phyloP scores from a whole-genome alignment of 1,284 basidiomycete species.

The Retiboletus flavoniger region DNA sequence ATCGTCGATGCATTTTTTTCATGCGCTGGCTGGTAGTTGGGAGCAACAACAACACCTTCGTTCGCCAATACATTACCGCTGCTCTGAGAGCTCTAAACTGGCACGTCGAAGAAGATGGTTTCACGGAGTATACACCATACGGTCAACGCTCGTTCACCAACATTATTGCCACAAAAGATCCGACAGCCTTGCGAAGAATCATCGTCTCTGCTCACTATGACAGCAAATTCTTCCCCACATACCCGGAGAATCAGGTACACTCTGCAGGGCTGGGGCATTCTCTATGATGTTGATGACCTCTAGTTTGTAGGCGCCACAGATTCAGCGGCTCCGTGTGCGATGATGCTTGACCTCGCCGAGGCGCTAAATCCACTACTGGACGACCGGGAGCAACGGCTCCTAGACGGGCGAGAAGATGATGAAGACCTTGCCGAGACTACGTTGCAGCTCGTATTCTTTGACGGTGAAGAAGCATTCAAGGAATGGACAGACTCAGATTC shows the following conservation, averaged over 20 bases:
- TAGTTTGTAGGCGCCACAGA: slow-evolving; percentile 98
- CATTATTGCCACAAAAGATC: slow-evolving; percentile 92
- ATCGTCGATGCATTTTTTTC: slow-evolving; percentile 11
- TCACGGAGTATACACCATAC: slow-evolving; percentile 80
- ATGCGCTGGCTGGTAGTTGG: slow-evolving; percentile 46
- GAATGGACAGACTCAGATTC: slow-evolving; percentile 90
- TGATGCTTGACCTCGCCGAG: slow-evolving; percentile 89
- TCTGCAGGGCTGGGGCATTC: background rate
- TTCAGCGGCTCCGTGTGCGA: slow-evolving; percentile 93
- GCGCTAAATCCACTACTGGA: slow-evolving; percentile 71
- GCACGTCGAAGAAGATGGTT: slow-evolving; percentile 82
- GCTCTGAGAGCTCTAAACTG: slow-evolving; percentile 74
- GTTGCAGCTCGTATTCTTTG: slow-evolving; percentile 94
- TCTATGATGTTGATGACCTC: slow-evolving; percentile 8
- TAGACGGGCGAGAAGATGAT: slow-evolving; percentile 64
- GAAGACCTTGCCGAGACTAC: slow-evolving; percentile 80
- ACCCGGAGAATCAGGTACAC: slow-evolving; percentile 71
- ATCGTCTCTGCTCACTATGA: slow-evolving; percentile 95
- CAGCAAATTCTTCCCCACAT: slow-evolving; percentile 82
- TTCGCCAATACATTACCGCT: slow-evolving; percentile 73
- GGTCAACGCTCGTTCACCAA: slow-evolving; percentile 85
- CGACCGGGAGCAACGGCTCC: slow-evolving; percentile 55
- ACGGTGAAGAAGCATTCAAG: slow-evolving; percentile 96
- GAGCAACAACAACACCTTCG: slow-evolving; percentile 75
- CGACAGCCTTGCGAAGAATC: slow-evolving; percentile 76